These are phyloP conservation scores for Pseudogymnoascus sp. DNA, from an alignment of 2,329 filamentous ascomycete genomes.

Conservation along the genomic window DNA sequence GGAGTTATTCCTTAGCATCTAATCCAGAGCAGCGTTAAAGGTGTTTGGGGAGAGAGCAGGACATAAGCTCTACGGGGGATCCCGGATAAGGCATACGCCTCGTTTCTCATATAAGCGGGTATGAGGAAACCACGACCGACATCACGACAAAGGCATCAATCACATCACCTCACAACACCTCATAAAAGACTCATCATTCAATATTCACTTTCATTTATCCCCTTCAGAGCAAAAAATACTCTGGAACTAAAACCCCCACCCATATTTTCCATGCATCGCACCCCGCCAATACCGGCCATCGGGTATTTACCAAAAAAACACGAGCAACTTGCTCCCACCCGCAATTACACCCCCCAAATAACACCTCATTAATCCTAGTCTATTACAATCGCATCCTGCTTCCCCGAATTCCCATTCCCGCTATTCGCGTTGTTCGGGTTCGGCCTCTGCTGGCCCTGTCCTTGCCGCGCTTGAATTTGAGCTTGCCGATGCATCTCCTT, in stretches of 20 bases:
- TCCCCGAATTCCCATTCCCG: not conserved
- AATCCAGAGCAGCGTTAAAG: not conserved
- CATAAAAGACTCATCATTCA: not conserved
- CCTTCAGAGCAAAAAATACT: slow-evolving; percentile 1
- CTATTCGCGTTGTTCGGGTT: not conserved
- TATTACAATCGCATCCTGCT: slow-evolving; percentile 7
- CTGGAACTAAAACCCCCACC: slow-evolving; percentile 6
- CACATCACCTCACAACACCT: not conserved
- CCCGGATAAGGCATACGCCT: not conserved
- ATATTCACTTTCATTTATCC: slow-evolving; percentile 4
- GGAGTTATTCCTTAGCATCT: not conserved
- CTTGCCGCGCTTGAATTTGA: not conserved
- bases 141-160: not conserved
- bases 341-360: not conserved
- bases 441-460: not conserved
- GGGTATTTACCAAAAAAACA: slow-evolving; percentile 1
- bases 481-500: slow-evolving; percentile 1
- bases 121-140: not conserved
- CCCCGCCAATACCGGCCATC: slow-evolving; percentile 1
- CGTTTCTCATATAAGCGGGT: not conserved
- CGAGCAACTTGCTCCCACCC: not conserved
- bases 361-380: slow-evolving; percentile 7
- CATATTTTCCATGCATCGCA: slow-evolving; percentile 8
- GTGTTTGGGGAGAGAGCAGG: not conserved
- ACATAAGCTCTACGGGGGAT: not conserved